Evolutionary conservation across 202 grass and related monocot species (phyloP).

Genomic region (Brachypodium distachyon): DNA sequence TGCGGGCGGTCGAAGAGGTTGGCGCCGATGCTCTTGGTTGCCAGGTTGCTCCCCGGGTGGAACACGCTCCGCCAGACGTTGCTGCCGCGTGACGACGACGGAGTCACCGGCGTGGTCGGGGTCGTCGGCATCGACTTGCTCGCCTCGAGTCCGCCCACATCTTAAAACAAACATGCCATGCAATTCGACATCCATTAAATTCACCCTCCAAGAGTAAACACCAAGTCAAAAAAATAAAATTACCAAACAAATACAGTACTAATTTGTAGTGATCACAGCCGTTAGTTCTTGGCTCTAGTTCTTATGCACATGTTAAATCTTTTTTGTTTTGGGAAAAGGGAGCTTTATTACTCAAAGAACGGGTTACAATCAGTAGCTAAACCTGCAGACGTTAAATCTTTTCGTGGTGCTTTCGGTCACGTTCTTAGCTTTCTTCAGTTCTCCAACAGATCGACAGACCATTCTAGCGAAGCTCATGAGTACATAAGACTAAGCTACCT

Average conservation of each 20-base stretch:
- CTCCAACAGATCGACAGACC: neutral
- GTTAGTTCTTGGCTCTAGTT: neutral
- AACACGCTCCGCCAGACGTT: slow-evolving; percentile 98
- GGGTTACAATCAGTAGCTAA: no score
- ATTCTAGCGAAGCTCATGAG: neutral
- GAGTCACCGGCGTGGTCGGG: slow-evolving; percentile 53
- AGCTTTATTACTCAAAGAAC: no score
- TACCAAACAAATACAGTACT: neutral
- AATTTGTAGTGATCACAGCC: neutral
- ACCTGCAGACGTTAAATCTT: no score
- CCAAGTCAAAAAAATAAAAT: neutral
- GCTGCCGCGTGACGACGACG: slow-evolving; percentile 21
- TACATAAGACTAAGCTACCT: neutral
- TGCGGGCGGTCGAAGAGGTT: slow-evolving; percentile 79
- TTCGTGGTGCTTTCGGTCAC: neutral
- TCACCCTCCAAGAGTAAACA: neutral
- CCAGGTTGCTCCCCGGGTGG: slow-evolving; percentile 88
- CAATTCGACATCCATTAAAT: neutral
- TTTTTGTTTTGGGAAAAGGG: no score
- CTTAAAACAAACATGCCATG: slow-evolving; percentile 1
- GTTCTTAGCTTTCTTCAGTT: neutral
- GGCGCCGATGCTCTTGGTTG: slow-evolving; percentile 58
- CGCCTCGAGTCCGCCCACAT: neutral
- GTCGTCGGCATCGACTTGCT: slow-evolving; percentile 58
- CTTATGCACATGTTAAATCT: no score